Conservation (phyloP, 2,329 filamentous ascomycete genomes). For the Fusarium mangiferae region DNA sequence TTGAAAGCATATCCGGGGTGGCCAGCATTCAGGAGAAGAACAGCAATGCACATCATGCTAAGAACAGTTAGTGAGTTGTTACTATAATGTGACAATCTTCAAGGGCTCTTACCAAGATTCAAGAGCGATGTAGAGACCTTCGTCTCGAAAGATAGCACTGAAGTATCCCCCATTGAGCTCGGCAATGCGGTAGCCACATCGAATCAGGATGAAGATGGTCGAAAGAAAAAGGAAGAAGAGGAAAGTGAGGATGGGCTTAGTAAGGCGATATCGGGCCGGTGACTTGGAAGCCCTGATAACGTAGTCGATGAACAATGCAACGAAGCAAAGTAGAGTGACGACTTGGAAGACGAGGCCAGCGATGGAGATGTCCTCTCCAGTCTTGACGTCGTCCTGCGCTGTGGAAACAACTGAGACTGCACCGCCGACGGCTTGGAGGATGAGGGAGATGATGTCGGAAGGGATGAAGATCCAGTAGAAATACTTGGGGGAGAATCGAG, state of each 20-base stretch:
- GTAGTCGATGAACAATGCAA: slow-evolving; percentile 55
- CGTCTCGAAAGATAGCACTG: slow-evolving; percentile 40
- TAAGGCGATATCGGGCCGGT: slow-evolving; percentile 43
- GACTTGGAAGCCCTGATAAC: slow-evolving; percentile 46
- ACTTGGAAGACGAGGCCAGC: slow-evolving; percentile 64
- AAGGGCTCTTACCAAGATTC: slow-evolving; percentile 36
- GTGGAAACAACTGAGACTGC: slow-evolving; percentile 54
- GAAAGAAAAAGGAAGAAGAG: slow-evolving; percentile 59
- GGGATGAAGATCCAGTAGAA: slow-evolving; percentile 49
- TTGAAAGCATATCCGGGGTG: slow-evolving; percentile 36
- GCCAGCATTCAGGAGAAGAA: slow-evolving; percentile 35
- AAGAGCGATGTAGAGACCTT: slow-evolving; percentile 40
- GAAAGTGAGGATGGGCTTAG: slow-evolving; percentile 58
- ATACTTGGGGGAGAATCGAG: slow-evolving; percentile 33
- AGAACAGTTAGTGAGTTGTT: slow-evolving; percentile 5
- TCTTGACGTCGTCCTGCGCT: slow-evolving; percentile 43
- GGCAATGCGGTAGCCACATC: slow-evolving; percentile 67
- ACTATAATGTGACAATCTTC: background rate
- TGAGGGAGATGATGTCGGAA: slow-evolving; percentile 61
- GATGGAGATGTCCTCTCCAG: slow-evolving; percentile 61
- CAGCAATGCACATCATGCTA: slow-evolving; percentile 39
- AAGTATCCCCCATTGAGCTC: slow-evolving; percentile 67
- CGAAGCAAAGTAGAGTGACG: slow-evolving; percentile 58
- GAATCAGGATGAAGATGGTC: slow-evolving; percentile 65
- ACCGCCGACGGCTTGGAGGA: slow-evolving; percentile 63